Evolutionary conservation across 2,329 filamentous ascomycete genomes (phyloP).

Genomic region (Volutella citrinella): DNA sequence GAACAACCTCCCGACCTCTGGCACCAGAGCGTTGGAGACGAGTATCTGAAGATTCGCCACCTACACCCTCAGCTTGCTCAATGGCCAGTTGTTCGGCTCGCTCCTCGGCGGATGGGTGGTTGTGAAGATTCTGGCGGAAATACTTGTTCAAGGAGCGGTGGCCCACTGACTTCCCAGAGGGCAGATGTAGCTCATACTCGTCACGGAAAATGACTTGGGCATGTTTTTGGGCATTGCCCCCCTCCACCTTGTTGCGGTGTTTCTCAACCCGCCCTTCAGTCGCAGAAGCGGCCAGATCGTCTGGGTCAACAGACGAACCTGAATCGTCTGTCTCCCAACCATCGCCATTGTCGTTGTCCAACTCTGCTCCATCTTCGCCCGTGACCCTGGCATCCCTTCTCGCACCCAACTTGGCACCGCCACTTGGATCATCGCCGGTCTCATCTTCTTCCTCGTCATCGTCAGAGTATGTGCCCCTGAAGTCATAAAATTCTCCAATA

Average conservation of each 20-base stretch:
- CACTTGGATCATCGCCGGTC: conserved; percentile 38
- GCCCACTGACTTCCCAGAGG: conserved; percentile 83
- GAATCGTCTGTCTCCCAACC: conserved; percentile 96
- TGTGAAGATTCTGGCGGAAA: conserved; percentile 88
- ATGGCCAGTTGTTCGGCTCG: conserved; percentile 66
- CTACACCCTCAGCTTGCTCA: conserved; percentile 38
- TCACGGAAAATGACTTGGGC: conserved; percentile 79
- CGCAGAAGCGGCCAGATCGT: conserved; percentile 76
- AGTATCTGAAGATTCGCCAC: conserved; percentile 31
- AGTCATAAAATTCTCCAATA: conserved; percentile 96
- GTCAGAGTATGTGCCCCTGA: conserved; percentile 92
- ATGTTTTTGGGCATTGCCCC: conserved; percentile 76
- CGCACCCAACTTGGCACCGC: conserved; percentile 69
- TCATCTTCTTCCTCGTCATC: conserved; percentile 60
- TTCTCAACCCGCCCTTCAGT: conserved; percentile 69
- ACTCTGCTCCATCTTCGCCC: conserved; percentile 46
- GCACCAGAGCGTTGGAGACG: conserved; percentile 36
- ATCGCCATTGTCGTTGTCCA: conserved; percentile 63
- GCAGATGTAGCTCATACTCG: conserved; percentile 90
- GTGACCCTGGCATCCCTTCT: conserved; percentile 52
- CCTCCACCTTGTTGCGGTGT: conserved; percentile 73
- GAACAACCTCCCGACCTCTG: conserved; percentile 55
- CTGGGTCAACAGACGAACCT: conserved; percentile 82
- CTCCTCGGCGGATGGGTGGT: conserved; percentile 76
- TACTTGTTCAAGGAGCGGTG: conserved; percentile 86